Base-by-base conservation (phyloP, 257 asterid genomes). In the Nicotiana obtusifolia region DNA sequence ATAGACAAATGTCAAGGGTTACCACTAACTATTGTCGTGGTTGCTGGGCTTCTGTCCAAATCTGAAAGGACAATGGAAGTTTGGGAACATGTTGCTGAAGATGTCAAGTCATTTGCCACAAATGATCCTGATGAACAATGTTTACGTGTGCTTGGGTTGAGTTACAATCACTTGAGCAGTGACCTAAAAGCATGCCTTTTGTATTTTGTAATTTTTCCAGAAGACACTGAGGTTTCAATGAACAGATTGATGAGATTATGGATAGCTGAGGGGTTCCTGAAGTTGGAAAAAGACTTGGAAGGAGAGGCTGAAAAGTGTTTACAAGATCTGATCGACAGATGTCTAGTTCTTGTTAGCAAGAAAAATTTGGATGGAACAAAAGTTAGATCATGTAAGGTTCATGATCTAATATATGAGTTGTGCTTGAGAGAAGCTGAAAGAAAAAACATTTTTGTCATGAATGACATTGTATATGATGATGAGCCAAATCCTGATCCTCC, bases 181-280 rank as follows among this genome's bases (percentile, higher is more conserved):
- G 22, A 82, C 13, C 49, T 76, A 22, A 82, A 76, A 33, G 24
- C 79, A 8, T 80, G 83, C 73, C 67, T 80, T 64, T 62, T 76
- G 4, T 54, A 76, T 20, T 35, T 41, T 33, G 83, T 10, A 11
- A 57, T 17, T 14, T 49, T 49, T 2, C 16, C 56, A 2, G 56
- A 49, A 49, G 56, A 49, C 16, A 37, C 10, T 37, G 47, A 37
- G 47, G 7, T 37, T 37, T 37, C 47, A 37, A 10, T 7, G 47
- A 37, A 7, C 10, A 7, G 47, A 7, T 37, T 37, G 47, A 0
- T 37, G 47, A 37, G 47, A 7, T 37, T 37, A 11, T 49, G 56
- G 56, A 49, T 2, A 0, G 56, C 56, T 49, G 87, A 75, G 13
- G 87, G 84, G 2, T 84, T 84, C 22, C 8, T 84, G 16, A 15